phyloP scores from a whole-genome alignment of 129 eudicot species.

The Lactuca saligna region DNA sequence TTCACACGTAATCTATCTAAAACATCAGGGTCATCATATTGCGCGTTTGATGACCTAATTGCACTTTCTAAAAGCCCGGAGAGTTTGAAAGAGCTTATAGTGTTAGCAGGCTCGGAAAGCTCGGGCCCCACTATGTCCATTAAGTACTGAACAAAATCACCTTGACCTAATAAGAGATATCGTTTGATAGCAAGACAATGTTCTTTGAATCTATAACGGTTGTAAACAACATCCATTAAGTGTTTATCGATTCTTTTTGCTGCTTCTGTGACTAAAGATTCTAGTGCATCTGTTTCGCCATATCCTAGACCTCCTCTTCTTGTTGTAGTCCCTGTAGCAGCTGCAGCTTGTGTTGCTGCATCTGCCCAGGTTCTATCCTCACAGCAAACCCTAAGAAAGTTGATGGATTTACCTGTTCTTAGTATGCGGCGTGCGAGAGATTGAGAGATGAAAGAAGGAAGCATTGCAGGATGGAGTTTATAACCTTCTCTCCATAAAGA shows the following conservation, averaged over 20 bases:
- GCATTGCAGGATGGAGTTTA: slow-evolving; percentile 82
- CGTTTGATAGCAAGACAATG: slow-evolving; percentile 97
- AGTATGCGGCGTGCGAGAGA: slow-evolving; percentile 86
- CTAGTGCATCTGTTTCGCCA: slow-evolving; percentile 97
- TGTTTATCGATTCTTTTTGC: slow-evolving; percentile 90
- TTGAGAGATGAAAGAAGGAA: slow-evolving; percentile 90
- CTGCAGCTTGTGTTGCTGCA: slow-evolving; percentile 94
- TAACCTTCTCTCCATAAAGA: slow-evolving; percentile 98
- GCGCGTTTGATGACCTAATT: slow-evolving; percentile 86
- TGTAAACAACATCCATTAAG: slow-evolving; percentile 80
- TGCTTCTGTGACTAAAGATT: slow-evolving; percentile 86
- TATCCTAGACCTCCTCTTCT: slow-evolving; percentile 94
- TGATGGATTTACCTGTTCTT: slow-evolving; percentile 96
- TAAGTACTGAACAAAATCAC: slow-evolving; percentile 94
- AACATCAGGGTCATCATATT: slow-evolving; percentile 87
- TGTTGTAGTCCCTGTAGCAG: slow-evolving; percentile 91
- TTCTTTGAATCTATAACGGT: slow-evolving; percentile 79
- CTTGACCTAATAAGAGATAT: slow-evolving; percentile 88
- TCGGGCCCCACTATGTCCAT: slow-evolving; percentile 98
- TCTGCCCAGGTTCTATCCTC: slow-evolving; percentile 97
- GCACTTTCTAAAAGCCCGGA: slow-evolving; percentile 94
- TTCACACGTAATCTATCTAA: slow-evolving; percentile 89
- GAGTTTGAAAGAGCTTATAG: slow-evolving; percentile 88
- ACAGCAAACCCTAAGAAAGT: slow-evolving; percentile 94
- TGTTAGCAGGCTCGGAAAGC: slow-evolving; percentile 92